Evolutionary conservation across 441 rosid genomes (phyloP).

Genomic region (Gossypium schwendimanii): DNA sequence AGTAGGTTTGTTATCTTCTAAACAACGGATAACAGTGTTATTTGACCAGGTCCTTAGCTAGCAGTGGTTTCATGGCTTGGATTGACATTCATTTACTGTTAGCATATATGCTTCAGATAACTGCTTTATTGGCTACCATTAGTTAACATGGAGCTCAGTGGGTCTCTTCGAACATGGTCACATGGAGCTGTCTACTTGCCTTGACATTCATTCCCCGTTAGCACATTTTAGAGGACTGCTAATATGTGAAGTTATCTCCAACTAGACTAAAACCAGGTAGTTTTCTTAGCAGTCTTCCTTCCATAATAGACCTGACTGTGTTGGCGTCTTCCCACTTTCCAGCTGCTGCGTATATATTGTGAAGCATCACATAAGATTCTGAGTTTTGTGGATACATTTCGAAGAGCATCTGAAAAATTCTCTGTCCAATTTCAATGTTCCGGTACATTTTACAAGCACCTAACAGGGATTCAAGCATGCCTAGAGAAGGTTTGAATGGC

Average conservation of each 20-base stretch:
- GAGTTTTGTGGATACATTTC: constrained; percentile 21
- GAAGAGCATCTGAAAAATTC: constrained; percentile 18
- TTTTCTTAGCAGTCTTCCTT: constrained; percentile 17
- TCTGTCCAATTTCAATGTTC: constrained; percentile 20
- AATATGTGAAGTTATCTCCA: constrained; percentile 5
- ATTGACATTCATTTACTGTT: neutral
- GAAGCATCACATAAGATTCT: constrained; percentile 23
- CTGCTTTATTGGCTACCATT: neutral
- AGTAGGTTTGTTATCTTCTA: neutral
- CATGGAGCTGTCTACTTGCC: neutral
- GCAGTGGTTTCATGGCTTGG: neutral
- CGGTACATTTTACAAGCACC: constrained; percentile 31
- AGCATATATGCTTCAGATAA: neutral
- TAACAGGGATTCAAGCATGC: constrained; percentile 33
- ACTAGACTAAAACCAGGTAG: constrained; percentile 32
- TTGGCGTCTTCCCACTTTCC: constrained; percentile 28
- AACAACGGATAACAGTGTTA: neutral
- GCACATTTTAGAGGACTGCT: neutral
- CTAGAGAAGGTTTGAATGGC: constrained; percentile 26
- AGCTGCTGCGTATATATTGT: constrained; percentile 27
- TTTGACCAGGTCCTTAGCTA: neutral
- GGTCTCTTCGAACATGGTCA: too few species aligned
- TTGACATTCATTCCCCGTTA: neutral
- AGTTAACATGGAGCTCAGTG: neutral
- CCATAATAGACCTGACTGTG: constrained; percentile 20